Evolutionary conservation across 352 stramenopile genomes (phyloP).

Genomic region (Achlya hypogyna): DNA sequence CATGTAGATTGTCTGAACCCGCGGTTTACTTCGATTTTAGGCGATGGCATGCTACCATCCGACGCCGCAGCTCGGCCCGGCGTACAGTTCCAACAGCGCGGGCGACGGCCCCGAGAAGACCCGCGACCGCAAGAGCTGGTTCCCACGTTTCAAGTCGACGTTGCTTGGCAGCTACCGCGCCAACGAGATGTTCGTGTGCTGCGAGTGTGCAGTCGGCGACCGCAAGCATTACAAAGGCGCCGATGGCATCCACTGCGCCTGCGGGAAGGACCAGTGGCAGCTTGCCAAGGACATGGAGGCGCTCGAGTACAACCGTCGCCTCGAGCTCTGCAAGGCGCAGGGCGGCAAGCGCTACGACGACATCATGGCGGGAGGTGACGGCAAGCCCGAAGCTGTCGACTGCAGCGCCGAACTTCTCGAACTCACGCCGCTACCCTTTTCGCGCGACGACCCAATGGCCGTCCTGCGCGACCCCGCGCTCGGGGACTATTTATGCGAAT

Average conservation of each 20-base stretch:
- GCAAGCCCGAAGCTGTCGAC: too few species aligned
- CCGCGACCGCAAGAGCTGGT: conserved; percentile 78
- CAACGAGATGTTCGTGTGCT: conserved; percentile 81
- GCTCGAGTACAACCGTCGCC: conserved; percentile 72
- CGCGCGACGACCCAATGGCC: background rate
- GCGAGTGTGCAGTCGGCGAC: conserved; percentile 36
- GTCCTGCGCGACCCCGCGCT: background rate
- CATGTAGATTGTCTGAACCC: too few species aligned
- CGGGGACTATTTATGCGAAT: background rate
- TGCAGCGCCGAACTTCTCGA: too few species aligned
- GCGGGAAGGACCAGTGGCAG: conserved; percentile 75
- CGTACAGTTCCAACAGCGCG: conserved; percentile 64
- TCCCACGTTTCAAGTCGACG: conserved; percentile 83
- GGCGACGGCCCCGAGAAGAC: conserved; percentile 78
- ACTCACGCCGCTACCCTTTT: background rate
- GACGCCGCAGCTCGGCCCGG: conserved; percentile 47
- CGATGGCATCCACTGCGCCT: conserved; percentile 73
- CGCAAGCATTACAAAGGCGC: conserved; percentile 60
- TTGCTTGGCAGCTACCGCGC: conserved; percentile 79
- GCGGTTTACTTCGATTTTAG: too few species aligned
- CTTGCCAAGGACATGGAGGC: conserved; percentile 74
- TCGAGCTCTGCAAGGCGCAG: conserved; percentile 75
- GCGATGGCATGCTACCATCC: conserved; percentile 17
- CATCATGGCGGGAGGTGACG: conserved; percentile 26
- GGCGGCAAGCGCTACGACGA: conserved; percentile 79